These are phyloP conservation scores for Tylopilus rubrobrunneus DNA, from an alignment of 768 basidiomycete species.

Conservation along the genomic window DNA sequence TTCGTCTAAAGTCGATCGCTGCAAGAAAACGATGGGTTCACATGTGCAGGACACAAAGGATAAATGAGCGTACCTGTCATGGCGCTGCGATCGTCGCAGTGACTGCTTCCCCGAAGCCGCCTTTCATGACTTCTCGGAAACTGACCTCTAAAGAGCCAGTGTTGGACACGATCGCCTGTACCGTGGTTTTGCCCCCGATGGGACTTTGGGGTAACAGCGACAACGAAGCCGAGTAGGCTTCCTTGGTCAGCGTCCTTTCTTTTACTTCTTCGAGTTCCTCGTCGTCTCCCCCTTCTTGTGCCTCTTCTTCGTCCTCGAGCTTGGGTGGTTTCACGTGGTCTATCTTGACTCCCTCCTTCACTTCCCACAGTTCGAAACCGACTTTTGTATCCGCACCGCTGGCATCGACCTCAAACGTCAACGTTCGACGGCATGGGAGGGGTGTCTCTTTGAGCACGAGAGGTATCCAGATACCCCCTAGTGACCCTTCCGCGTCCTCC, in stretches of 20 bases:
- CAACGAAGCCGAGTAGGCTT: conserved; percentile 40
- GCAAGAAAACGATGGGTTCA: neutral
- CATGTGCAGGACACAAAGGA: neutral
- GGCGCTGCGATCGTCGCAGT: conserved; percentile 24
- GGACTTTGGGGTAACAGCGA: conserved; percentile 35
- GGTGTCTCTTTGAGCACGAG: conserved; percentile 69
- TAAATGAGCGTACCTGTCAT: conserved; percentile 12
- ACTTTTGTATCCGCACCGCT: conserved; percentile 35
- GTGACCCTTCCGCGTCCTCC: conserved; percentile 33
- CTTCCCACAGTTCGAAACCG: conserved; percentile 77
- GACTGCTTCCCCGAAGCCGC: conserved; percentile 31
- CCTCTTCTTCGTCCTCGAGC: conserved; percentile 42
- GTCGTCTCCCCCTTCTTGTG: conserved; percentile 43
- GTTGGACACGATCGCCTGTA: conserved; percentile 34
- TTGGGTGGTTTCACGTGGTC: conserved; percentile 53
- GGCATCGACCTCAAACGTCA: conserved; percentile 57
- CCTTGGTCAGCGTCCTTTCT: conserved; percentile 56
- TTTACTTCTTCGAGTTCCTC: conserved; percentile 65
- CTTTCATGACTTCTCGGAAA: conserved; percentile 36
- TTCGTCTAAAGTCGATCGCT: conserved; percentile 8
- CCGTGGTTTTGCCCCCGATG: conserved; percentile 45
- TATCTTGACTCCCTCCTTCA: conserved; percentile 59
- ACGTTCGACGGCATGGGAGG: conserved; percentile 59
- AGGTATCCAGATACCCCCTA: conserved; percentile 65
- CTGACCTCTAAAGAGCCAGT: conserved; percentile 36